A percentile compares a stretch with the other conserved stretches of the same genome.
phyloP scores from a whole-genome alignment of 1,284 basidiomycete species.

The Tilletia horrida region DNA sequence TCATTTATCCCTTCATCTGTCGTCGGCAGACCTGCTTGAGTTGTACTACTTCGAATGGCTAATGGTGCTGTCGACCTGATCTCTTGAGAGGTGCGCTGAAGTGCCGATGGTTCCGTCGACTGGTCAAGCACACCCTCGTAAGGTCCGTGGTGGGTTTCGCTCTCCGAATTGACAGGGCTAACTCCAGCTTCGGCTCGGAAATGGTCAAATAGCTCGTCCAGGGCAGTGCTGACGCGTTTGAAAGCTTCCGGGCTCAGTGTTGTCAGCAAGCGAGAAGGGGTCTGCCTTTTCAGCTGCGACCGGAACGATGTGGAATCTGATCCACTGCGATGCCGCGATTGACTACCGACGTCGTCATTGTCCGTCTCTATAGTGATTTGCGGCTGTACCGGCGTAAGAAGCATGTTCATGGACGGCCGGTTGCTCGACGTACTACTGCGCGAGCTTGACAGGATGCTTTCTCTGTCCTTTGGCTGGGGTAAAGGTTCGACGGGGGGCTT shows the following conservation, averaged over 20 bases:
- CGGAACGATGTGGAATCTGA: conserved; percentile 20
- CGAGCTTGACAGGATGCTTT: conserved; percentile 7
- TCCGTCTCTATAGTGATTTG: not conserved
- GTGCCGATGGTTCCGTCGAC: not conserved
- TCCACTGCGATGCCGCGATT: too few species aligned
- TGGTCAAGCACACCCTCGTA: not conserved
- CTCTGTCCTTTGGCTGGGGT: not conserved
- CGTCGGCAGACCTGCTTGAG: too few species aligned
- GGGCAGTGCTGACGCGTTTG: conserved; percentile 45
- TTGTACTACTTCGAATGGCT: not conserved
- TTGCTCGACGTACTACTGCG: conserved; percentile 11
- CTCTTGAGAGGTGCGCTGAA: conserved; percentile 11
- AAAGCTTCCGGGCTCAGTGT: conserved; percentile 44
- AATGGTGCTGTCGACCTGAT: not conserved
- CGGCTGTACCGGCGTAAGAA: not conserved
- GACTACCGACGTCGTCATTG: too few species aligned
- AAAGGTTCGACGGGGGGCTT: not conserved
- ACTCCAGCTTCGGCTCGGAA: conserved; percentile 24
- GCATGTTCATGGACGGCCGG: not conserved
- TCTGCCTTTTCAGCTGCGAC: conserved; percentile 26
- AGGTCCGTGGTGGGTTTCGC: conserved; percentile 14
- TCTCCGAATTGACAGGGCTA: conserved; percentile 13
- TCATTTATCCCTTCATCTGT: too few species aligned
- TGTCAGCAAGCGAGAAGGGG: conserved; percentile 30
- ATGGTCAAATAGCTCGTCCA: conserved; percentile 44